Evolutionary conservation across 768 basidiomycete species (phyloP), one percentile per base, ranked within the genome.

Genomic region (Amanita exitialis): DNA sequence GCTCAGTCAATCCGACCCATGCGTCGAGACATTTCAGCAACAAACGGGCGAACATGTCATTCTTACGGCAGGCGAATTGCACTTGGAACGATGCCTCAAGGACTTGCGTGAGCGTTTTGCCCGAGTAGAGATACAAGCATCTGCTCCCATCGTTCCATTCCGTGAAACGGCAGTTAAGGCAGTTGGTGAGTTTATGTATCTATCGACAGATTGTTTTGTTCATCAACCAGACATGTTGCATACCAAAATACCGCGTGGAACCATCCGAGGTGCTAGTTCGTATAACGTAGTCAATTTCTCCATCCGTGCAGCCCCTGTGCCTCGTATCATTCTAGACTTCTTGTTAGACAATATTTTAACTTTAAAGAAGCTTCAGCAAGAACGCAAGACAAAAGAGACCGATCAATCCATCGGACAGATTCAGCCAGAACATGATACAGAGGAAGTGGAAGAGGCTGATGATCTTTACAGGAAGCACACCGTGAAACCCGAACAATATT

Each of bases 41-140:
- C 81, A 90, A 59, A 96, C 94, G 0, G 96, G 96, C 28, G 96
- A 99, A 64, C 87, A 96, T 64, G 96, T 99, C 51, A 96, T 99
- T 56, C 67, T 97, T 53, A 90, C 90, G 2, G 96, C 96, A 1
- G 96, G 96, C 28, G 95, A 98, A 62, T 69, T 99, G 42, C 96
- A 98, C 66, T 70, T 97, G 21, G 96, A 98, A 93, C 81, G 96
- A 55, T 99, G 96, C 64, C 68, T 98, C 38, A 95, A 92, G 66
- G 96, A 98, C 65, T 71, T 99, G n/a, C 79, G 88, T 18, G 96
- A 98, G 64, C 77, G 96, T 32, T 98, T 97, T 64, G 95, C 96
- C 2, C 79, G 82, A 53, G 82, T 97, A 30, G 90, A 90, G 43
- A 93, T 99, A 27, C 91, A 93, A 58, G 83, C 86, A 1, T 97